Evolutionary conservation across 2,329 filamentous ascomycete genomes (phyloP).

Genomic region (Alternaria sp.): DNA sequence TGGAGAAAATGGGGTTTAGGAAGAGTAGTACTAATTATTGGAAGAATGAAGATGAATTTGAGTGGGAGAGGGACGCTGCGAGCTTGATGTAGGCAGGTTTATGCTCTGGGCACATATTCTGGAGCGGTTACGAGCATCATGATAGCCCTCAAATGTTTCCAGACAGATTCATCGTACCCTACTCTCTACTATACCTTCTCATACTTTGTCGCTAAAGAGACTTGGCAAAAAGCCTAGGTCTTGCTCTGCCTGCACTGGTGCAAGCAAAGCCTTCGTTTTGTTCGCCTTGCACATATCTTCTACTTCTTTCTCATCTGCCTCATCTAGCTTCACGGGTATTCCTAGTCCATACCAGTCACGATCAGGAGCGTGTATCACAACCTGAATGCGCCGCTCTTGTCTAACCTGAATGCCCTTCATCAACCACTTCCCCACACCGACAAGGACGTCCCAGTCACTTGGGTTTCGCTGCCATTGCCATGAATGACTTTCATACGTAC

Average conservation of each 20-base stretch:
- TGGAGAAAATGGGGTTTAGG: constrained; percentile 35
- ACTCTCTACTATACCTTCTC: no score
- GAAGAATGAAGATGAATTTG: constrained; percentile 21
- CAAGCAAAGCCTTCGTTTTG: no score
- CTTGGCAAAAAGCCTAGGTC: no score
- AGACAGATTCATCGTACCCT: neutral
- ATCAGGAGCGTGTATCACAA: neutral
- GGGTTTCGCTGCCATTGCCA: no score
- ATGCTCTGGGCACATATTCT: neutral
- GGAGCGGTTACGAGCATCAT: neutral
- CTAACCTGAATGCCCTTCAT: neutral
- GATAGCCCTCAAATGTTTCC: neutral
- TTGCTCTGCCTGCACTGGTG: no score
- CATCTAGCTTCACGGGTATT: no score
- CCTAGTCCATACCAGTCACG: no score
- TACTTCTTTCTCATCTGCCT: no score
- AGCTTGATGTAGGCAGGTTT: neutral
- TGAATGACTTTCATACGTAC: no score
- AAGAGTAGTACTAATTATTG: constrained; percentile 20
- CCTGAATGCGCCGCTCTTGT: neutral
- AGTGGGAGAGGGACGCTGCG: constrained; percentile 16
- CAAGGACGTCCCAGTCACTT: no score
- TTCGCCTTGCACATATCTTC: no score
- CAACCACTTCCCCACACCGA: neutral
- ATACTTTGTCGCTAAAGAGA: no score